These are phyloP conservation scores for Picochlorum sp. DNA, from an alignment of 139 green algal species.

Conservation along the genomic window DNA sequence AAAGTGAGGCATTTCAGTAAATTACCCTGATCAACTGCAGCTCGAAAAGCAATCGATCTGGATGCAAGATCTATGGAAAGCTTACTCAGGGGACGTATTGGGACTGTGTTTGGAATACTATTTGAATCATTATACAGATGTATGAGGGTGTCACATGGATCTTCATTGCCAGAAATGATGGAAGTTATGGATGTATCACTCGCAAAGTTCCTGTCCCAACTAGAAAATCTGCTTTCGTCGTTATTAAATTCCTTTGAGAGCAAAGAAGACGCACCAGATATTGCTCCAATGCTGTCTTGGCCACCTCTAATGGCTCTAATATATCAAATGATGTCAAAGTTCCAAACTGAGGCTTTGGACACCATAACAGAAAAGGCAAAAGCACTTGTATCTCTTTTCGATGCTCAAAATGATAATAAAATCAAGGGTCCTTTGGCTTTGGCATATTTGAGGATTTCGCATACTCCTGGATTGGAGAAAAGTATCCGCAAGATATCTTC, in stretches of 20 bases:
- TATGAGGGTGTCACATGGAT: slow-evolving; percentile 37
- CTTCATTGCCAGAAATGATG: slow-evolving; percentile 44
- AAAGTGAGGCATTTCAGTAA: too few relatives aligned
- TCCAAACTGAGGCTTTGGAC: background rate
- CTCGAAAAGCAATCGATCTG: too few relatives aligned
- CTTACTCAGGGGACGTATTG: too few relatives aligned
- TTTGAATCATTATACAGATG: slow-evolving; percentile 28
- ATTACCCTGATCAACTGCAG: too few relatives aligned
- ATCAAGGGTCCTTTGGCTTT: too few relatives aligned
- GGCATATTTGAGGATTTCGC: too few relatives aligned
- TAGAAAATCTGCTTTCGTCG: slow-evolving; percentile 1
- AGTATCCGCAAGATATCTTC: too few relatives aligned
- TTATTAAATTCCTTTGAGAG: background rate
- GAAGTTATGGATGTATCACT: slow-evolving; percentile 33
- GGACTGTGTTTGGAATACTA: slow-evolving; percentile 8
- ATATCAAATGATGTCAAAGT: background rate
- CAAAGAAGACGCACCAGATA: background rate
- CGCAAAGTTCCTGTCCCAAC: slow-evolving; percentile 17
- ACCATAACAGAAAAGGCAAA: too few relatives aligned
- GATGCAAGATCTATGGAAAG: too few relatives aligned
- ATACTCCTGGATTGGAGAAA: too few relatives aligned
- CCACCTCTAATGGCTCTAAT: background rate
- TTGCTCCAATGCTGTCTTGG: background rate
- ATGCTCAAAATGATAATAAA: too few relatives aligned
- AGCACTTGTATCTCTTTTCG: too few relatives aligned